These are phyloP conservation scores for Phylloporus arenicola DNA, from an alignment of 768 basidiomycete genomes.

Conservation along the genomic window DNA sequence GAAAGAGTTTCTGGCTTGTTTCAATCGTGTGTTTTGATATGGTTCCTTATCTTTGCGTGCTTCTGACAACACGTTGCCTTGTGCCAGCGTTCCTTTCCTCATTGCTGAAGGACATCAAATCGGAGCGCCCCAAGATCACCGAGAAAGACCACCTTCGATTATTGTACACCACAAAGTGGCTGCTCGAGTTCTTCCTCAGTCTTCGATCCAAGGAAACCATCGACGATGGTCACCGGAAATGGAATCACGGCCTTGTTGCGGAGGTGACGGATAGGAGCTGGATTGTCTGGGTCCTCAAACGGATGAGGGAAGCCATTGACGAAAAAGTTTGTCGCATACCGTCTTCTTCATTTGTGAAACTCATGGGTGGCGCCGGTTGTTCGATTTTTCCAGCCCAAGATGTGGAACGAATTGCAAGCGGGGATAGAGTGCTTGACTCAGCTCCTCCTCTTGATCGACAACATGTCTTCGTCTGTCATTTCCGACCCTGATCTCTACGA, in stretches of 20 bases:
- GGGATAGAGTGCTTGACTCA: conserved; percentile 93
- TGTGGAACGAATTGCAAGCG: conserved; percentile 92
- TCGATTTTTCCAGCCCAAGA: conserved; percentile 61
- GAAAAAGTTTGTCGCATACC: conserved; percentile 62
- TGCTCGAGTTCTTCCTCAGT: conserved; percentile 82
- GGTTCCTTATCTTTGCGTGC: conserved; percentile 7
- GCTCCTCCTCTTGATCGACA: conserved; percentile 81
- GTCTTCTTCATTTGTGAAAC: conserved; percentile 2
- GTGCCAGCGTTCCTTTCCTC: conserved; percentile 76
- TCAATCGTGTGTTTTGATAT: conserved; percentile 65
- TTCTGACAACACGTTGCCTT: conserved; percentile 15
- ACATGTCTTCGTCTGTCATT: conserved; percentile 55
- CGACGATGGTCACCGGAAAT: conserved; percentile 32
- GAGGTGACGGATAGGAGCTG: conserved; percentile 83
- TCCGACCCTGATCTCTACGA: conserved; percentile 50
- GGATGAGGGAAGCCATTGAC: conserved; percentile 86
- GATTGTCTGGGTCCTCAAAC: conserved; percentile 85
- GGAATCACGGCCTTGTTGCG: conserved; percentile 70
- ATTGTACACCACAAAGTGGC: conserved; percentile 84
- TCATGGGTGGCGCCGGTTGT: conserved; percentile 7
- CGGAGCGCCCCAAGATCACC: conserved; percentile 87
- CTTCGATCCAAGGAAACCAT: conserved; percentile 37
- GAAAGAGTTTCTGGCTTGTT: conserved; percentile 71
- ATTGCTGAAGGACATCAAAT: conserved; percentile 88
- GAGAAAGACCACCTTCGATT: conserved; percentile 92